phyloP scores from a whole-genome alignment of 805 yeast species.

The Hanseniaspora guilliermondii region DNA sequence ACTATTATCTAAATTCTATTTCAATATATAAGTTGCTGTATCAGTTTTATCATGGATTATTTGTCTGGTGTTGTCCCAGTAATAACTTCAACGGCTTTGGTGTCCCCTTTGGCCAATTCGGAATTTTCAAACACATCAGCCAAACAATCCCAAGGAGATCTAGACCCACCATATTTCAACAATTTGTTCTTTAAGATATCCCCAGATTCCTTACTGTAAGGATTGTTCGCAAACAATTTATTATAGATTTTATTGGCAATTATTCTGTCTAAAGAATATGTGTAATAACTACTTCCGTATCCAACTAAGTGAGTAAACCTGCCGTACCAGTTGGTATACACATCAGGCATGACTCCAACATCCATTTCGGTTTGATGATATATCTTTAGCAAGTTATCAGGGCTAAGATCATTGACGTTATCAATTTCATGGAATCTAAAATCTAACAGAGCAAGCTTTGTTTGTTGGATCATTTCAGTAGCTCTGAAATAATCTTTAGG shows the following conservation, averaged over 20 bases:
- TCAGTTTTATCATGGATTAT: too few relatives aligned
- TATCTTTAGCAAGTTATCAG: conserved; percentile 26
- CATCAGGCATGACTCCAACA: conserved; percentile 52
- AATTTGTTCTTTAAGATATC: conserved; percentile 57
- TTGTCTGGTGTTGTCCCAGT: conserved; percentile 26
- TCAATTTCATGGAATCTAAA: conserved; percentile 53
- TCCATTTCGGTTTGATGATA: conserved; percentile 56
- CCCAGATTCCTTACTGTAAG: conserved; percentile 63
- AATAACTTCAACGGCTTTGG: conserved; percentile 51
- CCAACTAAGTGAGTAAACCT: conserved; percentile 87
- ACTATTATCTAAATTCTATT: too few relatives aligned
- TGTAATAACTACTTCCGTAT: conserved; percentile 88
- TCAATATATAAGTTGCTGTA: too few relatives aligned
- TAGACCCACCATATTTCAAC: conserved; percentile 86
- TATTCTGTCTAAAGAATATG: conserved; percentile 82
- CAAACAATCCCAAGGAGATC: conserved; percentile 77
- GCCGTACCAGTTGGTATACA: conserved; percentile 77
- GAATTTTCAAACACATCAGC: conserved; percentile 64
- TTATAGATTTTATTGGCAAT: conserved; percentile 80
- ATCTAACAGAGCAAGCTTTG: conserved; percentile 80
- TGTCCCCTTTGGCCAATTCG: conserved; percentile 52
- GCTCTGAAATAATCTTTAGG: conserved; percentile 22
- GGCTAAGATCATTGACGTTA: conserved; percentile 40
- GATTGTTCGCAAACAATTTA: conserved; percentile 55
- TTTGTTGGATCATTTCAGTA: conserved; percentile 52